Evolutionary conservation across 108 stramenopile genomes (phyloP).

Genomic region (Nitzschia sp.): DNA sequence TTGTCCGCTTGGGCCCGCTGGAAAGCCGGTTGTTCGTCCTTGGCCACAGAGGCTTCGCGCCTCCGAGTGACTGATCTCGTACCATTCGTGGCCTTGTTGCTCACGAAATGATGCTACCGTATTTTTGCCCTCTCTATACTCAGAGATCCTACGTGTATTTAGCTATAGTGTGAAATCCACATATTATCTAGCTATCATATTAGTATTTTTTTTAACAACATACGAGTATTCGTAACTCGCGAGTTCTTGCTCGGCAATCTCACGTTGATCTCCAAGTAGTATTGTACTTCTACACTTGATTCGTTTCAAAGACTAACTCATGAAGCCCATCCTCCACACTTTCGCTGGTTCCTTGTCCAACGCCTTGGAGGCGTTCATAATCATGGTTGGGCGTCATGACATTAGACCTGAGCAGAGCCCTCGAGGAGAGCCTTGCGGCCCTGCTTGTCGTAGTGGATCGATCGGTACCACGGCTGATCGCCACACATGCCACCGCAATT

Average conservation of each 20-base stretch:
- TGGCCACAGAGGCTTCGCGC: neutral
- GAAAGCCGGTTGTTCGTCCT: neutral
- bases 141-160: too few relatives aligned
- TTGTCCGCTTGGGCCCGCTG: slow-evolving; percentile 7
- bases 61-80: neutral
- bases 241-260: too few relatives aligned
- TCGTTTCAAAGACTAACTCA: slow-evolving; percentile 34
- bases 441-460: neutral
- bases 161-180: too few relatives aligned
- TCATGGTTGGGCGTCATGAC: slow-evolving; percentile 17
- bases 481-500: slow-evolving; percentile 18
- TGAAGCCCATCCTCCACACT: slow-evolving; percentile 1
- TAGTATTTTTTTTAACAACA: too few relatives aligned
- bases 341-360: slow-evolving; percentile 3
- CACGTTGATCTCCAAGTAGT: too few relatives aligned
- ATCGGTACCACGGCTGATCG: slow-evolving; percentile 11
- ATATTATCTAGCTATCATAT: too few relatives aligned
- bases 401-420: neutral
- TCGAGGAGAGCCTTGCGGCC: neutral
- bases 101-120: too few relatives aligned
- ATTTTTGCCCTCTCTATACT: too few relatives aligned
- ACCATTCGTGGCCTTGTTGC: neutral
- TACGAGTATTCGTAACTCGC: too few relatives aligned
- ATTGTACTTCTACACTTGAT: slow-evolving; percentile 24
- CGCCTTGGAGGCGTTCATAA: slow-evolving; percentile 14